phyloP scores from a whole-genome alignment of 306 rosid genomes.

The Citrullus colocynthis region DNA sequence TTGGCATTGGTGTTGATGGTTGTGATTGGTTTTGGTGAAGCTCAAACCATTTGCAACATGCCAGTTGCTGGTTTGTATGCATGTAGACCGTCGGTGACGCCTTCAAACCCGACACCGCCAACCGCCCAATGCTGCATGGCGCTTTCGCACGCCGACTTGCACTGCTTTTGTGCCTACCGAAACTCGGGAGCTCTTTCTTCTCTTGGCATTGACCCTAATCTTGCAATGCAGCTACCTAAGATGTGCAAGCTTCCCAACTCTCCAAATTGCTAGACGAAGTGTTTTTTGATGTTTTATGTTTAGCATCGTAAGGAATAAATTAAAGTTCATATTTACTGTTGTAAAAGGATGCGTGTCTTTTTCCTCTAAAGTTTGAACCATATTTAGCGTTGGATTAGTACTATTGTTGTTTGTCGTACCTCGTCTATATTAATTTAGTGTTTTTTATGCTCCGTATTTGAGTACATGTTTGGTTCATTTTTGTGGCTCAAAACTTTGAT shows the following conservation, averaged over 20 bases:
- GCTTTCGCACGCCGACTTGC: constrained; percentile 28
- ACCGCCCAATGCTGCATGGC: constrained; percentile 21
- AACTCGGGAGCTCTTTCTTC: constrained; percentile 40
- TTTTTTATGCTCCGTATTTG: background rate
- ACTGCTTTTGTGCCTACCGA: constrained; percentile 40
- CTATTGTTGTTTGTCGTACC: background rate
- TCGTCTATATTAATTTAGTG: background rate
- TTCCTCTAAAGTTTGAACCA: background rate
- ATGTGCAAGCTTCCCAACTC: constrained; percentile 41
- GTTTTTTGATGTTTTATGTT: background rate
- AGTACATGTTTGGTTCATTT: background rate
- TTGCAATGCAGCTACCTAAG: constrained; percentile 42
- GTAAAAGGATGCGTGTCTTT: background rate
- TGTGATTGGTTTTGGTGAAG: background rate
- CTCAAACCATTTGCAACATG: constrained; percentile 38
- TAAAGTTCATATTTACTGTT: too few species aligned
- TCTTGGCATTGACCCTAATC: constrained; percentile 43
- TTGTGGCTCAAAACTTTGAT: background rate
- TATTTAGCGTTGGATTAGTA: background rate
- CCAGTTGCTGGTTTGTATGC: constrained; percentile 17
- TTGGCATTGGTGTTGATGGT: background rate
- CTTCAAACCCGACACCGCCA: constrained; percentile 36
- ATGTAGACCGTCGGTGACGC: constrained; percentile 38
- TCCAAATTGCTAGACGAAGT: constrained; percentile 20
- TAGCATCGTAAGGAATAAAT: background rate